Conservation (phyloP, 139 green algal species). For the Monoraphidium neglectum region DNA sequence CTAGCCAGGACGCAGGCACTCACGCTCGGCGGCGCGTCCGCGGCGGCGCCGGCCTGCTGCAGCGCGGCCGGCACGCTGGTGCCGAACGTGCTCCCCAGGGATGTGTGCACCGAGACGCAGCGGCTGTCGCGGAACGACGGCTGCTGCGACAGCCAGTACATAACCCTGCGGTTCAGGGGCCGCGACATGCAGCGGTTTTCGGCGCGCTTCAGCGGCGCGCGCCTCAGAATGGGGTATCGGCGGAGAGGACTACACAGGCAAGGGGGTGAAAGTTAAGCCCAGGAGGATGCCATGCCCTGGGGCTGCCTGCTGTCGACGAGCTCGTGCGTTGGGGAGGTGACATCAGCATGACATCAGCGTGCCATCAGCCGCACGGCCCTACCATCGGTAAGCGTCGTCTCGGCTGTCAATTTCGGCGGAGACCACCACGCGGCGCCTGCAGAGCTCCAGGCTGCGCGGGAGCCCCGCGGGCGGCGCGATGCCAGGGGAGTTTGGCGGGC, state of each 20-base stretch:
- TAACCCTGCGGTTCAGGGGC: background rate
- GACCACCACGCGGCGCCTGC: background rate
- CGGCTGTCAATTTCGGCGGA: slow-evolving; percentile 33
- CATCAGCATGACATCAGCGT: too few relatives aligned
- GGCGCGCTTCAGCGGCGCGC: too few relatives aligned
- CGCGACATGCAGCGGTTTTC: too few relatives aligned
- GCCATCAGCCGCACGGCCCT: background rate
- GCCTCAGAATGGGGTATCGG: too few relatives aligned
- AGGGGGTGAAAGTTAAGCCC: too few relatives aligned
- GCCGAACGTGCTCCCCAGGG: slow-evolving; percentile 14
- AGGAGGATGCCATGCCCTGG: too few relatives aligned
- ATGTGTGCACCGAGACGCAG: slow-evolving; percentile 14
- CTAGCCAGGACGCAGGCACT: too few relatives aligned
- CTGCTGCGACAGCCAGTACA: slow-evolving; percentile 23
- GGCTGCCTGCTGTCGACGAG: too few relatives aligned
- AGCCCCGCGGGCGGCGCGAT: too few relatives aligned
- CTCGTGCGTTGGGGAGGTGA: too few relatives aligned
- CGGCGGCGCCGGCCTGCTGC: background rate
- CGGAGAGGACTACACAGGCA: too few relatives aligned
- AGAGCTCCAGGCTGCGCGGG: background rate
- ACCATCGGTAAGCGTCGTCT: slow-evolving; percentile 42
- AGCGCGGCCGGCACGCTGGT: background rate
- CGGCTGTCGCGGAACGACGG: background rate
- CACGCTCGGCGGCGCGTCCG: too few relatives aligned
- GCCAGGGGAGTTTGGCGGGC: background rate